Percentiles rank a stretch among this genome's conserved stretches.
Conservation (phyloP, 2,329 filamentous ascomycete species). For the Exutisphaerella laricina region DNA sequence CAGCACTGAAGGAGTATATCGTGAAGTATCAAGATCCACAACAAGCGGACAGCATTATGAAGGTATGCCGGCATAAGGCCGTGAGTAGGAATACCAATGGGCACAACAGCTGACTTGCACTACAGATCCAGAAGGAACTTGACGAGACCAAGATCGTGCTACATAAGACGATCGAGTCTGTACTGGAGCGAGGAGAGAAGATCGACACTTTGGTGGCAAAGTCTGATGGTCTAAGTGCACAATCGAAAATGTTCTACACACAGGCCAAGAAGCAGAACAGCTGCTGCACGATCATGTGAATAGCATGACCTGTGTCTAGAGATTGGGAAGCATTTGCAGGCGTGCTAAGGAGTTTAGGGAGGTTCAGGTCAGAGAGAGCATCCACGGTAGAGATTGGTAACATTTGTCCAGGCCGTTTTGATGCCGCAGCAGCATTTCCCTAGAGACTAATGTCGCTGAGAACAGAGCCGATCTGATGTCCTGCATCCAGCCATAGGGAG, state of each 20-base stretch:
- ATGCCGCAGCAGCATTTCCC: too few species aligned
- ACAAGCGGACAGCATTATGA: constrained; percentile 76
- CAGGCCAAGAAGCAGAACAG: constrained; percentile 60
- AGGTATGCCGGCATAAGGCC: constrained; percentile 25
- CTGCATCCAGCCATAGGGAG: too few species aligned
- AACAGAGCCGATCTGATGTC: too few species aligned
- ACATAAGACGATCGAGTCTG: constrained; percentile 91
- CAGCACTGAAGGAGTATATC: constrained; percentile 74
- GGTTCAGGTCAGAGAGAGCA: not conserved
- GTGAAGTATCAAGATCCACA: constrained; percentile 77
- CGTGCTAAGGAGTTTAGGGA: constrained; percentile 7
- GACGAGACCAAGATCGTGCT: constrained; percentile 97
- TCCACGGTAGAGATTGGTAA: not conserved
- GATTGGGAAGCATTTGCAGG: constrained; percentile 9
- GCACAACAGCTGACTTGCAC: constrained; percentile 31
- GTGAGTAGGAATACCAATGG: too few species aligned
- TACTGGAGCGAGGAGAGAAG: constrained; percentile 91
- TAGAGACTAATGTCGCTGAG: too few species aligned
- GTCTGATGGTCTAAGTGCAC: constrained; percentile 80
- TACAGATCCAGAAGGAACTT: constrained; percentile 83
- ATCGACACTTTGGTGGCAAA: constrained; percentile 91
- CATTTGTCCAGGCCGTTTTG: too few species aligned
- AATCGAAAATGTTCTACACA: constrained; percentile 97
- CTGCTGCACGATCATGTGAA: constrained; percentile 53
- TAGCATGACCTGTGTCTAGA: not conserved